These are phyloP conservation scores for Mallotus repandus DNA, from an alignment of 441 rosid genomes.

Conservation along the genomic window DNA sequence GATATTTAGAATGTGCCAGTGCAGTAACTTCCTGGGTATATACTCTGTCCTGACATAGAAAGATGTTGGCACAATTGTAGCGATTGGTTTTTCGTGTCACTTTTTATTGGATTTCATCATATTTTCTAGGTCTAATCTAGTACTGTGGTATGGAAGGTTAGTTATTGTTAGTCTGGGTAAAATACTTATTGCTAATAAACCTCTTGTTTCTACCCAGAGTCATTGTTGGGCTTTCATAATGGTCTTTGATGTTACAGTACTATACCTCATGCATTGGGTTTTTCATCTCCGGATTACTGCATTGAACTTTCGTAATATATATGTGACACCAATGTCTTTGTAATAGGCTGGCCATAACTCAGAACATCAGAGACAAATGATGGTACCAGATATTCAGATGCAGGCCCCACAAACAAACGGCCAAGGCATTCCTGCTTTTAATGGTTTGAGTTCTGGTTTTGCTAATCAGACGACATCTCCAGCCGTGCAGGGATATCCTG, in stretches of 20 bases:
- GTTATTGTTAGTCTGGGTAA: neutral
- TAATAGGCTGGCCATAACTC: conserved; percentile 50
- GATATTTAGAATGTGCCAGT: neutral
- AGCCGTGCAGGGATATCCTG: conserved; percentile 66
- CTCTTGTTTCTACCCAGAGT: neutral
- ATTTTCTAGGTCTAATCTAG: neutral
- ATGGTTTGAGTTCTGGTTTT: conserved; percentile 63
- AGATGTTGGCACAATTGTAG: neutral
- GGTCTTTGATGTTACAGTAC: neutral
- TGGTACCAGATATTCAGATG: conserved; percentile 63
- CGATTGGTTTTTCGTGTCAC: neutral
- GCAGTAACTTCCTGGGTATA: neutral
- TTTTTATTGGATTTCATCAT: neutral
- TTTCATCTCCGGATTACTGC: neutral
- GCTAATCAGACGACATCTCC: conserved; percentile 69
- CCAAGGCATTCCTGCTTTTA: conserved; percentile 69
- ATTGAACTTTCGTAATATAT: neutral
- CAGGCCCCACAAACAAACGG: conserved; percentile 72
- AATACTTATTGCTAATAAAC: neutral
- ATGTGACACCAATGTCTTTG: conserved; percentile 16
- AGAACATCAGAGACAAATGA: conserved; percentile 64
- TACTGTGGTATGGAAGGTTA: neutral
- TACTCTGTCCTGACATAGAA: neutral
- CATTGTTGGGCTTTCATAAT: neutral
- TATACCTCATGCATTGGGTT: neutral